These are phyloP conservation scores for Suhomyces atakaporum DNA, from an alignment of 1,139 yeast species.

Conservation along the genomic window DNA sequence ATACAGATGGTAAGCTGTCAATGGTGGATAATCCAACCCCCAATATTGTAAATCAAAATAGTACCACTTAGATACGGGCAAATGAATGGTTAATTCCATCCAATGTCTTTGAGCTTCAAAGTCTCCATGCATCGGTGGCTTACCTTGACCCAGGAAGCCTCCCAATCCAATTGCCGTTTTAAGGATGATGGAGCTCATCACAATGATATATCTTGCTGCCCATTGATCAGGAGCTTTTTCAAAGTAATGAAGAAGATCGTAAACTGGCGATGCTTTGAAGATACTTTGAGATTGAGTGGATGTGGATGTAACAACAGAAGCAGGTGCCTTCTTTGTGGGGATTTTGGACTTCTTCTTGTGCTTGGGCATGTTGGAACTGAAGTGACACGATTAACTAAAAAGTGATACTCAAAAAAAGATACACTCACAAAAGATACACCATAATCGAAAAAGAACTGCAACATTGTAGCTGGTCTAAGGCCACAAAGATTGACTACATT, in stretches of 20 bases:
- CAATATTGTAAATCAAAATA: constrained; percentile 86
- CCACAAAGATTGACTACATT: too few relatives aligned
- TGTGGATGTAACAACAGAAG: neutral
- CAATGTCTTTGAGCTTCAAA: constrained; percentile 98
- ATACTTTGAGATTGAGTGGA: constrained; percentile 11
- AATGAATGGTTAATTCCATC: constrained; percentile 84
- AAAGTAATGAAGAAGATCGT: constrained; percentile 42
- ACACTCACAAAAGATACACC: too few relatives aligned
- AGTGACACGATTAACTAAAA: too few relatives aligned
- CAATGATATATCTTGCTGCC: constrained; percentile 80
- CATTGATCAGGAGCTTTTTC: constrained; percentile 78
- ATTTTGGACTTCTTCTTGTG: constrained; percentile 15
- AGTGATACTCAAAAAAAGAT: neutral
- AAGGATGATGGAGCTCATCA: constrained; percentile 72
- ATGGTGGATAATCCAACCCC: constrained; percentile 97
- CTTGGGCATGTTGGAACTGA: constrained; percentile 13
- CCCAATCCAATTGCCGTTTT: constrained; percentile 90
- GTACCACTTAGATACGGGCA: constrained; percentile 83
- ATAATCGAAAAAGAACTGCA: too few relatives aligned
- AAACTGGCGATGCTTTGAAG: constrained; percentile 35
- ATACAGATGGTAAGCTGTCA: constrained; percentile 93
- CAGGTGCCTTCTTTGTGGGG: constrained; percentile 1
- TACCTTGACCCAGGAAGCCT: constrained; percentile 70
- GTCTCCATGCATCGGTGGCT: constrained; percentile 86
- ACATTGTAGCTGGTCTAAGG: too few relatives aligned